Evolutionary conservation across 257 asterid genomes (phyloP), one percentile per base, ranked within the genome.

Genomic region (Thymus quinquecostatus): DNA sequence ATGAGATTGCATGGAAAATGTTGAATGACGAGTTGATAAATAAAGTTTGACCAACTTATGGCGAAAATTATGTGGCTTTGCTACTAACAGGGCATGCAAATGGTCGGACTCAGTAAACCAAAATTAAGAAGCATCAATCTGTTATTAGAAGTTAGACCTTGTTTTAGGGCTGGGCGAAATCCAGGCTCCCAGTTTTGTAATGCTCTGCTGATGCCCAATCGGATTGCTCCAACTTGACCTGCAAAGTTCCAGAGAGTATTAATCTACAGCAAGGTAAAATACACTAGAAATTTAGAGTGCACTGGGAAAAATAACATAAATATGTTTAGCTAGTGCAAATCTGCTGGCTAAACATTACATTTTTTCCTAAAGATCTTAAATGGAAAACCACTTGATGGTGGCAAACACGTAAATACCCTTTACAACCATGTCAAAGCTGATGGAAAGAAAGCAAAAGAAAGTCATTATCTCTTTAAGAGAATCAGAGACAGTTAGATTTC

Each of bases 181-280:
- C 86, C 96, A 5, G 99, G 99, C 53, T 91, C 97, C 99, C 97
- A 94, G 78, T 84, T 87, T 79, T 94, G 97, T 80, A 94, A 74
- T 50, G 99, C 99, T 75, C 90, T 83, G 83, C 99, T 94, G 77
- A 94, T 81, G 64, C 99, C 99, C 72, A 94, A 70, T 30, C 85
- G 96, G 62, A 91, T 78, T 34, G 99, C 99, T 79, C 99, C 99
- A 77, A 91, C 97, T 84, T 94, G 99, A 78, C 99, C 99, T 94
- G 96, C 73, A 73, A 36, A 69, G 54, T 82, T 70, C 27, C 40
- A 49, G 5, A 10, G 30, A 65, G 63, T 40, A 38, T 68, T 29
- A 36, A 41, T 60, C 21, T 10, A 56, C 33, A 49, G 51, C 1
- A 41, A 21, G 55, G 58, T 2, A 58, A 57, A 56, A 73, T 21